Evolutionary conservation across 1,139 yeast genomes (phyloP), one percentile per base, ranked within the genome.

Genomic region (Candida dubliniensis): DNA sequence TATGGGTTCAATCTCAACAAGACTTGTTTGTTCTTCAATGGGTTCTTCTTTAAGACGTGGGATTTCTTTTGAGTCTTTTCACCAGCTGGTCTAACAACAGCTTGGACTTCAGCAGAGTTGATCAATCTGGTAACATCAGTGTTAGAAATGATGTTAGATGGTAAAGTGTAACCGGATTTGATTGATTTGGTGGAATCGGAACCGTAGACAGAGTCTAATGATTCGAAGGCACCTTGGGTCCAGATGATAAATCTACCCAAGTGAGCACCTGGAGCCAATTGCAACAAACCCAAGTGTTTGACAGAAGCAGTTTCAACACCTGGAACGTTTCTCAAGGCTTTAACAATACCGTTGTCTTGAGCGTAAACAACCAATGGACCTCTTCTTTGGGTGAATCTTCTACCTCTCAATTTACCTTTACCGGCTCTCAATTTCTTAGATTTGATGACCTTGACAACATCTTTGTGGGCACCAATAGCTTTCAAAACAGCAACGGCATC

Each of bases 231-330:
- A 73, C 90, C 80, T 81, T 90, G 96, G 69, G 99, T 91, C 99
- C 99, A 93, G 89, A 93, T 88, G 71, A 95, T 87, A 71, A 93
- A 93, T 84, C 99, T 91, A 81, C 99, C 99, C 69, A 93, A 83
- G 84, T 93, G 99, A 71, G 98, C 96, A 87, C 99, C 99, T 76
- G 99, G 99, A 64, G 99, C 99, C 71, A 93, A 87, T 82, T 93
- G 98, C 75, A 95, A 87, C 69, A 95, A 82, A 80, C 95, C 95
- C 71, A 93, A 84, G 71, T 93, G 82, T 70, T 87, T 80, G 65
- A 93, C 99, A 72, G 86, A 81, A 66, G 93, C 84, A 67, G 96
- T 86, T 82, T 93, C 99, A 62, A 93, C 98, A 87, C 99, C 99
- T 77, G 99, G 99, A 61, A 93, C 80, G 88, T 93, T 95, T 87